A percentile compares a stretch with the other conserved stretches of the same genome.
Evolutionary conservation across 441 rosid species (phyloP).

Genomic region (Melastoma candidum): DNA sequence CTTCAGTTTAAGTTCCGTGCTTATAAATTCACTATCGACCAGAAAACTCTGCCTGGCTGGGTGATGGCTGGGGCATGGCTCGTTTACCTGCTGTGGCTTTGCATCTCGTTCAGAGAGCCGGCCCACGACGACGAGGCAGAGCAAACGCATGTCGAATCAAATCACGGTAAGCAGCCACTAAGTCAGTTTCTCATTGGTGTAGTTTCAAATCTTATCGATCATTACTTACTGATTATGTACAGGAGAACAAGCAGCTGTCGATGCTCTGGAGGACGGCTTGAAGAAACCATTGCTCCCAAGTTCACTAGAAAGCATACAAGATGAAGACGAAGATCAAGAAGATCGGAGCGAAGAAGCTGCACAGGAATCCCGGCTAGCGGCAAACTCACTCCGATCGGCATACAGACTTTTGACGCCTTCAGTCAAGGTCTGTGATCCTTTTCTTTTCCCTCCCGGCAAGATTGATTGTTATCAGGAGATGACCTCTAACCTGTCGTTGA

Average conservation of each 20-base stretch:
- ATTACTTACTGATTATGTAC: not conserved
- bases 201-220: too few relatives aligned
- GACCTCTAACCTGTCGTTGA: not conserved
- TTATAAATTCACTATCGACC: conserved; percentile 33
- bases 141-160: too few relatives aligned
- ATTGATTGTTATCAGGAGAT: not conserved
- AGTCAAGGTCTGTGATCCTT: conserved; percentile 29
- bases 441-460: not conserved
- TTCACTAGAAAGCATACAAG: conserved; percentile 17
- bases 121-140: too few relatives aligned
- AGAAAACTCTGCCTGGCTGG: conserved; percentile 46
- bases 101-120: conserved; percentile 20
- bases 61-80: conserved; percentile 42
- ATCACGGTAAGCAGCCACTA: too few relatives aligned
- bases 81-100: conserved; percentile 31
- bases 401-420: conserved; percentile 39
- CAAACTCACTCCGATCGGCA: conserved; percentile 34
- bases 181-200: too few relatives aligned
- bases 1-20: conserved; percentile 33
- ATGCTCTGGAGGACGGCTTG: conserved; percentile 25
- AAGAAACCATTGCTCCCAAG: conserved; percentile 26
- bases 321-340: conserved; percentile 23
- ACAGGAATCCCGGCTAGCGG: conserved; percentile 25
- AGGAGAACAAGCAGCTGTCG: conserved; percentile 1
- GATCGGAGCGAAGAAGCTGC: conserved; percentile 26